These are phyloP conservation scores for Boletus pseudopeckii DNA, from an alignment of 768 basidiomycete species.

Conservation along the genomic window DNA sequence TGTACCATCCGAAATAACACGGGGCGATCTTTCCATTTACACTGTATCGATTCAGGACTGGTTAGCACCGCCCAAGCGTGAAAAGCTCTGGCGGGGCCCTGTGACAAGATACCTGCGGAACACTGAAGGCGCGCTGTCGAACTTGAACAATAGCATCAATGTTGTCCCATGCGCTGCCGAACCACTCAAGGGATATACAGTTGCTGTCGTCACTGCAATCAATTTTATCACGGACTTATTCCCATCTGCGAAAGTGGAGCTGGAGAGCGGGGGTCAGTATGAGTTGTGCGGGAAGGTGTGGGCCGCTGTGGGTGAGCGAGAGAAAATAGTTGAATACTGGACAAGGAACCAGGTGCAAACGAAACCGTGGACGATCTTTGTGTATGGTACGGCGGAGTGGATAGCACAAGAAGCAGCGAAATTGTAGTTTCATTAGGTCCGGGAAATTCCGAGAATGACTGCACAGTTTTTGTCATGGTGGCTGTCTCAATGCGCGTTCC, in stretches of 20 bases:
- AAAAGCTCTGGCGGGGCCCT: constrained; percentile 17
- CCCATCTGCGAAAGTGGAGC: constrained; percentile 11
- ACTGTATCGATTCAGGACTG: constrained; percentile 14
- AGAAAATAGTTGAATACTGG: constrained; percentile 17
- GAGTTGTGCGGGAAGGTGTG: constrained; percentile 23
- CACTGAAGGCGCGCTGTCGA: constrained; percentile 17
- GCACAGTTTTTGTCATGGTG: constrained; percentile 48
- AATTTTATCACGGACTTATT: constrained; percentile 21
- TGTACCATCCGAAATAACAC: background rate
- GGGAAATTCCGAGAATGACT: constrained; percentile 40
- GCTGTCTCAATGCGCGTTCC: constrained; percentile 37
- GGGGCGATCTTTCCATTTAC: background rate
- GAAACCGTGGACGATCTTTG: constrained; percentile 14
- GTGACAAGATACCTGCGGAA: constrained; percentile 21
- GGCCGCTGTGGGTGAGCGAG: constrained; percentile 15
- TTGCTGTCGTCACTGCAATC: constrained; percentile 17
- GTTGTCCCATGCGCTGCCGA: constrained; percentile 13
- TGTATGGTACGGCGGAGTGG: constrained; percentile 21
- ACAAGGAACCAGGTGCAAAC: constrained; percentile 2
- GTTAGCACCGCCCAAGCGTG: constrained; percentile 20
- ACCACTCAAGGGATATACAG: constrained; percentile 16
- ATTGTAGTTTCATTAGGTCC: constrained; percentile 8
- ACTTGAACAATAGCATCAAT: constrained; percentile 5
- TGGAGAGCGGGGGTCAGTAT: constrained; percentile 14
- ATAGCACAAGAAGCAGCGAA: constrained; percentile 6